Percentiles rank a stretch among this genome's conserved stretches.
Conservation (phyloP, 148 eudicot species). For the Cornus suecica region DNA sequence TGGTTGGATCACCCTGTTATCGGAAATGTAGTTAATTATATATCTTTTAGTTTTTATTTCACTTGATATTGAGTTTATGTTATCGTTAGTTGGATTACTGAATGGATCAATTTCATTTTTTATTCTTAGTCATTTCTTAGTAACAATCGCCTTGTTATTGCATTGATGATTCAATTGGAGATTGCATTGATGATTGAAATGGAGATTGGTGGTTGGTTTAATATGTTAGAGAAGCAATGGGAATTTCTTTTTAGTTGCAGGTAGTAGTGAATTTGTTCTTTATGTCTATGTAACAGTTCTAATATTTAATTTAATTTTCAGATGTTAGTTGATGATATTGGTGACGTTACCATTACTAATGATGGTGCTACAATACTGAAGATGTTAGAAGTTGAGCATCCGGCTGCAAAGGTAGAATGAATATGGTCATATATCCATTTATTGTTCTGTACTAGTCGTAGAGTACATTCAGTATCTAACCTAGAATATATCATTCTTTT, state of each 20-base stretch:
- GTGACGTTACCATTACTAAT: conserved; percentile 92
- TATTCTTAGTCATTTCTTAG: background rate
- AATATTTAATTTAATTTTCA: conserved; percentile 18
- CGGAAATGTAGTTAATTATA: too few species aligned
- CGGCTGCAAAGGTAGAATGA: conserved; percentile 81
- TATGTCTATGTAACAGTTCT: background rate
- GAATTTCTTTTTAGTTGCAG: background rate
- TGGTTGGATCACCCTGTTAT: too few species aligned
- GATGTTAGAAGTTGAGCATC: conserved; percentile 96
- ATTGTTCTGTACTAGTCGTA: background rate
- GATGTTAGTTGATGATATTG: conserved; percentile 97
- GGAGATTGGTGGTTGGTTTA: background rate
- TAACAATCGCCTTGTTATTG: background rate
- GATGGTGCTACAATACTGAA: conserved; percentile 95
- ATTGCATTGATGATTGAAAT: background rate
- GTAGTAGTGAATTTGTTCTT: background rate
- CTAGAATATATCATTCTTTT: background rate
- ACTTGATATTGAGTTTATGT: too few species aligned
- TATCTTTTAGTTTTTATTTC: too few species aligned
- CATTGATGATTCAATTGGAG: background rate
- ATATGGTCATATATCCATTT: background rate
- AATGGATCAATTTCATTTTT: background rate
- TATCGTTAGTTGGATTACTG: too few species aligned
- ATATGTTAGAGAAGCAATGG: background rate
- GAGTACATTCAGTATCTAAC: background rate